Base-by-base conservation (phyloP, 176 grass and related monocot genomes). In the Aegilops tauschii region DNA sequence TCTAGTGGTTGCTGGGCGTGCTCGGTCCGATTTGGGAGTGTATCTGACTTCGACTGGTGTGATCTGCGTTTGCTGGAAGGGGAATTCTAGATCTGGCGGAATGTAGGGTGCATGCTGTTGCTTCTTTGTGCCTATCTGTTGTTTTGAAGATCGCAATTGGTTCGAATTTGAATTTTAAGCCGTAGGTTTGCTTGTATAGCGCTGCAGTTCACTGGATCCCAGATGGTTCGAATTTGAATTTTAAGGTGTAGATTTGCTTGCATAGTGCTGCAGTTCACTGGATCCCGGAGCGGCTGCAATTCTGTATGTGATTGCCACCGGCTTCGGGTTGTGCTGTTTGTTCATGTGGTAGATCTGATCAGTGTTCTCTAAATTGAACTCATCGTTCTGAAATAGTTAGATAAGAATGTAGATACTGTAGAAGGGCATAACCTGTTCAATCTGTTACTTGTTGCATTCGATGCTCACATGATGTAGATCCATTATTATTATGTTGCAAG, bases 81-180 rank as follows among this genome's bases (percentile, higher is more conserved):
- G 37, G 25, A 10, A 31, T 12, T 5, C 9, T 61, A 39, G 69
- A 63, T 91, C 47, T 40, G 61, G 5, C 32, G 11, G 68, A 49
- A 84, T 84, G 10, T 1, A 28, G 0, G 9, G 0, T 47, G 1
- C 35, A 0, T 0, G 4, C 0, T 0, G 3, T 34, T 23, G 18
- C 3, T 20, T 12, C 49, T 8, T 1, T 69, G 28, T 9, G 6
- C 35, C 18, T 5, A 28, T 84, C 40, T 54, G 36, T 18, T 5
- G 10, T 1, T 34, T 7, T 21, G 8, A 3, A 12, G n/a, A 8
- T 66, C 4, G 6, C 12, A 6, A 4, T 2, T 5, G 0, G 32
- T 77, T 37, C 4, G 21, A 54, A 5, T 59, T 56, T 77, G 29
- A 76, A 74, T 64, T 84, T 49, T 17, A 49, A 11, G 4, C 2